A percentile compares a stretch with the other conserved stretches of the same genome.
phyloP scores from a whole-genome alignment of 495 filamentous ascomycete species.

The Podospora appendiculata region DNA sequence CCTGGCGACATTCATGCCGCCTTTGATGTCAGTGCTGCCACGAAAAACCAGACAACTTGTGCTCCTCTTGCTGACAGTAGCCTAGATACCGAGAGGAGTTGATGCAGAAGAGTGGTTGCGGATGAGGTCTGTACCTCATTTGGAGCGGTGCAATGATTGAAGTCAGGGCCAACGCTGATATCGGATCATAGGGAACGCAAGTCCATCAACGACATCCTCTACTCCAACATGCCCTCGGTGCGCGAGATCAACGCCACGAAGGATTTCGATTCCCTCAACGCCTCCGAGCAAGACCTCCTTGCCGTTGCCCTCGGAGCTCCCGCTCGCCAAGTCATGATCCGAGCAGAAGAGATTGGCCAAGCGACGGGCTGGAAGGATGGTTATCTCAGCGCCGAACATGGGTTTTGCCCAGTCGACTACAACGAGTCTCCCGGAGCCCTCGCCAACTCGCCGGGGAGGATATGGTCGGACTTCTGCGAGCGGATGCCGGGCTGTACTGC shows the following conservation, averaged over 20 bases:
- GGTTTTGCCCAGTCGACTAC: slow-evolving; percentile 44
- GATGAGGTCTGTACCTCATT: slow-evolving; percentile 13
- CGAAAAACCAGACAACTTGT: neutral
- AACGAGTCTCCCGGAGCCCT: slow-evolving; percentile 39
- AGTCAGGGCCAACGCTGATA: neutral
- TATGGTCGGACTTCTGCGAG: slow-evolving; percentile 47
- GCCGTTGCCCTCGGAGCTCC: slow-evolving; percentile 44
- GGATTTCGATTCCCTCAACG: slow-evolving; percentile 38
- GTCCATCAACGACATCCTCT: slow-evolving; percentile 31
- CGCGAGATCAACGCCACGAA: slow-evolving; percentile 22
- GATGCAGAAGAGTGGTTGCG: slow-evolving; percentile 27
- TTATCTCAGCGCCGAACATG: slow-evolving; percentile 42
- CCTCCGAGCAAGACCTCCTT: slow-evolving; percentile 36
- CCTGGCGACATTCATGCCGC: slow-evolving; percentile 29
- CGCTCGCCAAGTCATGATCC: slow-evolving; percentile 42
- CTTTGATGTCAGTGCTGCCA: slow-evolving; percentile 23
- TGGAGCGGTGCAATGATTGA: neutral
- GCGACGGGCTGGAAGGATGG: slow-evolving; percentile 46
- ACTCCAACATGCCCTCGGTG: slow-evolving; percentile 23
- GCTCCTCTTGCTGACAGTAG: slow-evolving; percentile 1
- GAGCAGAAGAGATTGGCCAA: slow-evolving; percentile 44
- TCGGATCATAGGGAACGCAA: slow-evolving; percentile 20
- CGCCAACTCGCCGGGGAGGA: slow-evolving; percentile 38
- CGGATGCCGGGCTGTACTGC: slow-evolving; percentile 45
- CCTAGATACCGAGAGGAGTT: slow-evolving; percentile 26